Evolutionary conservation across 2,329 filamentous ascomycete genomes (phyloP).

Genomic region (Coniella lustricola): DNA sequence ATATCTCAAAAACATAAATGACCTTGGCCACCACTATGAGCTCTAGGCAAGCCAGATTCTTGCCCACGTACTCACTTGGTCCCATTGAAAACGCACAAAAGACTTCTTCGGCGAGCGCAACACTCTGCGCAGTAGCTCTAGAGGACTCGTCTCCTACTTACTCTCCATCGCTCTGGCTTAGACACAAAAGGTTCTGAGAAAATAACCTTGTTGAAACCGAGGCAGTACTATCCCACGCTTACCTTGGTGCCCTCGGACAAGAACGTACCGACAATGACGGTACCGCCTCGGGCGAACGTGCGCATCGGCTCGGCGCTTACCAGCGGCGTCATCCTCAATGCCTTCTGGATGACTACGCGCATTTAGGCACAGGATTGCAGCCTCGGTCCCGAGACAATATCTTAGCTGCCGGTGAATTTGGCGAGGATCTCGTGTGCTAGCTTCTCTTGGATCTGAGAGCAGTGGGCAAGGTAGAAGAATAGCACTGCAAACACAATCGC

Average conservation of each 20-base stretch:
- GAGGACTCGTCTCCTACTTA: slow-evolving; percentile 1
- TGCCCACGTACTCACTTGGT: slow-evolving; percentile 2
- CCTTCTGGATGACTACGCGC: slow-evolving; percentile 24
- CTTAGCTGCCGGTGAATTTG: slow-evolving; percentile 13
- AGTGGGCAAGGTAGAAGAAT: slow-evolving; percentile 16
- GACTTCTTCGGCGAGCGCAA: slow-evolving; percentile 6
- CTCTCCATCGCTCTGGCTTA: slow-evolving; percentile 11
- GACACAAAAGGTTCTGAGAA: slow-evolving; percentile 7
- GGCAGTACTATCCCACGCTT: slow-evolving; percentile 9
- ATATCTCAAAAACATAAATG: slow-evolving; percentile 1
- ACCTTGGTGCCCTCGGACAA: slow-evolving; percentile 6
- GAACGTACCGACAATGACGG: slow-evolving; percentile 9
- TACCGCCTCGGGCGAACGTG: slow-evolving; percentile 6
- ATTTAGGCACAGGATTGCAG: slow-evolving; percentile 18
- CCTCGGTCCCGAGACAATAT: slow-evolving; percentile 12
- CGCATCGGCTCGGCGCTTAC: slow-evolving; percentile 15
- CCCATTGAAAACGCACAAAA: slow-evolving; percentile 8
- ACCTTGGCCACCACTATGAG: slow-evolving; percentile 10
- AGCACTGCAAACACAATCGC: slow-evolving; percentile 2
- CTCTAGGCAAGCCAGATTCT: slow-evolving; percentile 4
- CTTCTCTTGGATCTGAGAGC: slow-evolving; percentile 1
- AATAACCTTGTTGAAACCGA: slow-evolving; percentile 8
- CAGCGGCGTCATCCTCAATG: slow-evolving; percentile 24
- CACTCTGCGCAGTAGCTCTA: slow-evolving; percentile 2
- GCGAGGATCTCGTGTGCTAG: slow-evolving; percentile 13